Base-by-base conservation (phyloP, 371 early-diverging fungal genomes). In the Coemansia sp. region DNA sequence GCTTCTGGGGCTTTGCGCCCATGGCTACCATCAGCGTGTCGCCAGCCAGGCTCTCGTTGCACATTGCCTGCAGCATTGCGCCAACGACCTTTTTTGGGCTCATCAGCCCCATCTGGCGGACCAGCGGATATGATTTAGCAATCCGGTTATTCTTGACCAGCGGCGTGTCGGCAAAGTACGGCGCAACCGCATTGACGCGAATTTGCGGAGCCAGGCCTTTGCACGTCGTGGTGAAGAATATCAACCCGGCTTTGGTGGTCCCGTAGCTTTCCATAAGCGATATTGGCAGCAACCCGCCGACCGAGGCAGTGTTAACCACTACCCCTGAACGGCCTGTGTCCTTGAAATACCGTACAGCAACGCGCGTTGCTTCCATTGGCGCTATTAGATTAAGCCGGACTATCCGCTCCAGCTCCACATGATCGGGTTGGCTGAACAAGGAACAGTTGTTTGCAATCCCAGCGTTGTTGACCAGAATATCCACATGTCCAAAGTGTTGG, bases 61-160 rank as follows among this genome's bases (percentile, higher is more conserved):
- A 84, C 36, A 88, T 83, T 30, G 82, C 76, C 39, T 64, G 49
- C 60, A 86, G 77, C 65, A 87, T 84, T n/a, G 88, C 85, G 52
- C 84, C 83, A 35, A 84, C 82, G 14, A 87, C 88, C 55, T 77
- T 76, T n/a, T 81, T 78, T 0, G 65, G 64, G 11, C 14, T 47
- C 45, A 89, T 81, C 34, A 75, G 57, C 10, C 75, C 75, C 7
- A 66, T 34, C 36, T 69, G 41, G 36, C 31, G 42, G 4, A 75
- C 48, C 20, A 75, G 40, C 8, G 75, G 75, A 31, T 66, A 75
- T 4, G 63, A 49, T 35, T 55, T 45, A 2, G 63, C 49, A 43
- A 75, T 26, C 10, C 63, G 52, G 59, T 62, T 75, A 34, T 63
- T 58, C 7, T 35, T 54, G 6, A 71, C 68, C 45, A 80, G 55